Evolutionary conservation across 2,329 filamentous ascomycete genomes (phyloP), one percentile per base, ranked within the genome.

Genomic region (Venturia asperata): DNA sequence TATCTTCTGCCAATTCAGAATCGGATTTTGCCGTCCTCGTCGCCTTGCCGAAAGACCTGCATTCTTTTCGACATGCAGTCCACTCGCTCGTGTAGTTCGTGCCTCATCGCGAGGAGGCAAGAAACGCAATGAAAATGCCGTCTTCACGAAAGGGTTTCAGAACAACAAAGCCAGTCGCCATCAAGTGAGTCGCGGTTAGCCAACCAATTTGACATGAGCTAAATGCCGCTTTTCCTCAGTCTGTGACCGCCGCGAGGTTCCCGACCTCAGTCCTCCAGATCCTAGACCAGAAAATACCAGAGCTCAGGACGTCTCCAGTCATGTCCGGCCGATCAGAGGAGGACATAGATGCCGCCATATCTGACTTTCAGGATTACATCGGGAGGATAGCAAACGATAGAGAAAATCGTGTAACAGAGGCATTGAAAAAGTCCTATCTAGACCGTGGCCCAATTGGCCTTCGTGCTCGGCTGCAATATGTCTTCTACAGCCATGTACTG

Each of bases 391-490:
- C 21, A 42, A 15, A 42, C 19, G 37, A 42, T 4, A 61, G 37
- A 27, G n/a, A 1, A 7, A 27, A 15, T 19, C 13, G 2, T 6
- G 21, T 5, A 6, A 17, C 60, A 7, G 21, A 61, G 24, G n/a
- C 60, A 43, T 42, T 61, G n/a, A 17, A 24, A 19, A 24, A 41
- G 6, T 42, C 43, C 15, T 90, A 87, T 70, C 77, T 87, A 52
- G 72, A 76, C 6, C 76, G 72, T 10, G 85, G 87, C 49, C 61
- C 80, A 3, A 69, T 68, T 7, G 84, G 82, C 1, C 75, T 91
- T 37, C 71, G 71, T 9, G 75, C 75, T n/a, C 84, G 88, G 70
- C 68, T 96, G 45, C 82, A 82, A 66, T 88, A 87, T 70, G 78
- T 84, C 41, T 91, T 94, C 72, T 86, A 87, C 70, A 72, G 71